Evolutionary conservation across 1,284 basidiomycete species (phyloP).

Genomic region (Bondarzewia mesenterica): DNA sequence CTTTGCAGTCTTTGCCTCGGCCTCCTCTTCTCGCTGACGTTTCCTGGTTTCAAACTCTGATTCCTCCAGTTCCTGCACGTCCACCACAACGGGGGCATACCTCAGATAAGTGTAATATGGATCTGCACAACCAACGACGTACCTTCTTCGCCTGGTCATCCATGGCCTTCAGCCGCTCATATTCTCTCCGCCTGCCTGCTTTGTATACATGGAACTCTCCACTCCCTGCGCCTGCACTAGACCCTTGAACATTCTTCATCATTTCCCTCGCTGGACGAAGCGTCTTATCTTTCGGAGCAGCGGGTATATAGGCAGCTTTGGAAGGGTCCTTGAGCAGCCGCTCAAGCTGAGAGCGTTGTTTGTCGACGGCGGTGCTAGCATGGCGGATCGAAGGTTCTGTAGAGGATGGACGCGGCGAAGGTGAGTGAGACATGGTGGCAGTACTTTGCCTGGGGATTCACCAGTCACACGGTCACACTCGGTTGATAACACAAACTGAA

Average conservation of each 20-base stretch:
- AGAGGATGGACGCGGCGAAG: conserved; percentile 24
- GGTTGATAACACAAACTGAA: not conserved
- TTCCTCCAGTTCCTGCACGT: conserved; percentile 50
- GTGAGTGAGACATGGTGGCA: conserved; percentile 14
- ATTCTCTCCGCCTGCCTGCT: conserved; percentile 87
- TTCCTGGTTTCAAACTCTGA: conserved; percentile 64
- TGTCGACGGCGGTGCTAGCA: conserved; percentile 65
- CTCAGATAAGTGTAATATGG: not conserved
- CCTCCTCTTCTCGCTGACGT: conserved; percentile 51
- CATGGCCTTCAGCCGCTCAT: conserved; percentile 88
- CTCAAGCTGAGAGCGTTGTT: conserved; percentile 72
- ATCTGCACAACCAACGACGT: conserved; percentile 9
- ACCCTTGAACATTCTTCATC: conserved; percentile 98
- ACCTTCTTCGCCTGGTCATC: conserved; percentile 80
- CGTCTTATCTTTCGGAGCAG: conserved; percentile 69
- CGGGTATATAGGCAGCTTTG: conserved; percentile 72
- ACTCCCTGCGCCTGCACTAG: conserved; percentile 86
- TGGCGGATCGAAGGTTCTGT: conserved; percentile 31
- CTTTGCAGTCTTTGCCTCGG: conserved; percentile 86
- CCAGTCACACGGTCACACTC: not conserved
- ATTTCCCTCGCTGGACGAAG: conserved; percentile 81
- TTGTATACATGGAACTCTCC: conserved; percentile 99
- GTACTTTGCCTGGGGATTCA: too few relatives aligned
- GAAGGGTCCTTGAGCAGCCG: conserved; percentile 81
- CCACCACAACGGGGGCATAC: conserved; percentile 1